A percentile compares a stretch with the other conserved stretches of the same genome.
Evolutionary conservation across 2,329 filamentous ascomycete genomes (phyloP).

Genomic region (Chrysosphaeria jannelii): DNA sequence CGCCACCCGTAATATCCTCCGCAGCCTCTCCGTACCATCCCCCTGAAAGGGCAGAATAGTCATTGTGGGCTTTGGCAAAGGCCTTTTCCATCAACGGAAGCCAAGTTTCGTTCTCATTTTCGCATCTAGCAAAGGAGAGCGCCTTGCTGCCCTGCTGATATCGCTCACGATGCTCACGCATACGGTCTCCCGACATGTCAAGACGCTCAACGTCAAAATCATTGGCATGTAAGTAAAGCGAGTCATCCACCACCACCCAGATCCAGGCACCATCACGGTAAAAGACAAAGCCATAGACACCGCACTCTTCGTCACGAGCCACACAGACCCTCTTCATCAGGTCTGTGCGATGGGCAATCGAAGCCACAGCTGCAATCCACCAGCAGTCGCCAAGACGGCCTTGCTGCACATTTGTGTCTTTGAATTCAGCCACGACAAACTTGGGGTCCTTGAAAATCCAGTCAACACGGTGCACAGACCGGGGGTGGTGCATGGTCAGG

Average conservation of each 20-base stretch:
- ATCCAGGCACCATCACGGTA: slow-evolving; percentile 32
- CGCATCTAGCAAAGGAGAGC: slow-evolving; percentile 39
- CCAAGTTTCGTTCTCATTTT: slow-evolving; percentile 43
- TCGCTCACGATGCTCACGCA: slow-evolving; percentile 26
- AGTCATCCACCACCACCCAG: slow-evolving; percentile 41
- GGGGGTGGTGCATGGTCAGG: slow-evolving; percentile 6
- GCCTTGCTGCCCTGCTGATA: slow-evolving; percentile 39
- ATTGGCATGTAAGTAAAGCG: slow-evolving; percentile 27
- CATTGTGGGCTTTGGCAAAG: slow-evolving; percentile 47
- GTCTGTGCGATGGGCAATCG: slow-evolving; percentile 31
- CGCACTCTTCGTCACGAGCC: slow-evolving; percentile 28
- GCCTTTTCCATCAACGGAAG: slow-evolving; percentile 44
- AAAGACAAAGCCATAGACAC: slow-evolving; percentile 5
- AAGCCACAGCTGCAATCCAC: slow-evolving; percentile 39
- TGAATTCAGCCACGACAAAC: slow-evolving; percentile 14
- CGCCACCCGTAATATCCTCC: slow-evolving; percentile 22
- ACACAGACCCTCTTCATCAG: slow-evolving; percentile 39
- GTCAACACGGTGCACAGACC: slow-evolving; percentile 14
- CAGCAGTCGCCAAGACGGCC: slow-evolving; percentile 34
- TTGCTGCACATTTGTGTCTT: slow-evolving; percentile 10
- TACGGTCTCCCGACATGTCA: slow-evolving; percentile 15
- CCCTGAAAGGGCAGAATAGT: slow-evolving; percentile 35
- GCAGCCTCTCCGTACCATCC: slow-evolving; percentile 26
- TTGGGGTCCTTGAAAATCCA: slow-evolving; percentile 27
- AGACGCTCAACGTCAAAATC: slow-evolving; percentile 14